These are phyloP conservation scores for Bifiguratus adelaidae DNA, from an alignment of 192 early-diverging fungal genomes.

Conservation along the genomic window DNA sequence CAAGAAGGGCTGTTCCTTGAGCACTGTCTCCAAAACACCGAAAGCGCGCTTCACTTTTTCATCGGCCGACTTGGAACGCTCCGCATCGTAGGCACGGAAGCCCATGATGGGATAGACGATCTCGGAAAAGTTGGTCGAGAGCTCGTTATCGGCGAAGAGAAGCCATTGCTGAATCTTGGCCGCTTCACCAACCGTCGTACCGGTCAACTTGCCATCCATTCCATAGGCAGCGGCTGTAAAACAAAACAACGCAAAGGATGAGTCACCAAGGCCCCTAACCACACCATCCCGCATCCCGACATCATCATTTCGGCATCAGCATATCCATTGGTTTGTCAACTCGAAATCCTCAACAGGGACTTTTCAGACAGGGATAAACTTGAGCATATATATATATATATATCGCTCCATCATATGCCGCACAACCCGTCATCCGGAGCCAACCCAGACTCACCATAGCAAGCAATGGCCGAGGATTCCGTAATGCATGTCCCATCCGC, in stretches of 20 bases:
- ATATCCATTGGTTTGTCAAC: too few relatives aligned
- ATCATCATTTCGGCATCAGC: background rate
- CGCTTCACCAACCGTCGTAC: constrained; percentile 42
- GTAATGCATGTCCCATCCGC: constrained; percentile 62
- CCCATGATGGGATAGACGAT: constrained; percentile 36
- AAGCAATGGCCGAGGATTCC: constrained; percentile 87
- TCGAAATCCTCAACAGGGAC: background rate
- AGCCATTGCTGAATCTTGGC: constrained; percentile 58
- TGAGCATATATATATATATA: background rate
- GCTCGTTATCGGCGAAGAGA: constrained; percentile 50
- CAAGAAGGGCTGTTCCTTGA: constrained; percentile 80
- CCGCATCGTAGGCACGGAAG: too few relatives aligned
- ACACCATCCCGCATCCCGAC: background rate
- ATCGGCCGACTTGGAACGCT: too few relatives aligned
- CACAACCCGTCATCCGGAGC: background rate
- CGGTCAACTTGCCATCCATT: constrained; percentile 39
- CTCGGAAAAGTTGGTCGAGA: constrained; percentile 25
- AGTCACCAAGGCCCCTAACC: too few relatives aligned
- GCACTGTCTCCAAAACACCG: constrained; percentile 61
- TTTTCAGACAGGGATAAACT: constrained; percentile 3
- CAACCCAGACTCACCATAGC: constrained; percentile 56
- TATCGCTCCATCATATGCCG: background rate
- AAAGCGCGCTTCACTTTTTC: constrained; percentile 54
- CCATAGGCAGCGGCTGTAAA: constrained; percentile 28
- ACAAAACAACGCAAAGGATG: background rate